Evolutionary conservation across 2,329 filamentous ascomycete genomes (phyloP).

Genomic region (Xylaria hypoxylon): DNA sequence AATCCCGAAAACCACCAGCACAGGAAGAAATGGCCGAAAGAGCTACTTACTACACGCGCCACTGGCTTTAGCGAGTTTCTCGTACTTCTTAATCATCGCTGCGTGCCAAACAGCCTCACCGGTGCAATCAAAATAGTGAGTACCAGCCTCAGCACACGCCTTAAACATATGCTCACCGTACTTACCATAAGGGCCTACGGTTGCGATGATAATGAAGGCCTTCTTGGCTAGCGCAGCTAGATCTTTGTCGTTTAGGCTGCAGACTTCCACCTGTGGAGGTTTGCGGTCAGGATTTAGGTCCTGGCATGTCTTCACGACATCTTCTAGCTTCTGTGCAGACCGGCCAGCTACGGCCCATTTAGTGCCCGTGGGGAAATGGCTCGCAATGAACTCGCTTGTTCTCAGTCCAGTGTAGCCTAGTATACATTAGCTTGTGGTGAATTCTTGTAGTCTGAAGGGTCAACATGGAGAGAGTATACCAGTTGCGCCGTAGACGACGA

Average conservation of each 20-base stretch:
- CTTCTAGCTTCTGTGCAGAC: conserved; percentile 68
- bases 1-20: neutral
- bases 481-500: conserved; percentile 69
- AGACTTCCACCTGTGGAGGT: conserved; percentile 63
- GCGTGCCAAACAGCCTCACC: conserved; percentile 69
- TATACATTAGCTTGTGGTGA: conserved; percentile 19
- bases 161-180: conserved; percentile 70
- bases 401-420: conserved; percentile 50
- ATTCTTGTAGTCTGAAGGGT: neutral
- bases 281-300: conserved; percentile 74
- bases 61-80: conserved; percentile 61
- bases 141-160: conserved; percentile 71
- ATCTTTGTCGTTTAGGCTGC: conserved; percentile 59
- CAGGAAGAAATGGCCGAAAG: neutral
- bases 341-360: conserved; percentile 52
- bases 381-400: conserved; percentile 50
- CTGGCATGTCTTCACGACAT: conserved; percentile 74
- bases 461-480: conserved; percentile 53
- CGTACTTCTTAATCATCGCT: conserved; percentile 72
- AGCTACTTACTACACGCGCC: conserved; percentile 59
- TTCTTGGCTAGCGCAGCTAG: conserved; percentile 65
- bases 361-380: conserved; percentile 47
- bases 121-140: conserved; percentile 73
- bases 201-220: conserved; percentile 66
- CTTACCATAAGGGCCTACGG: conserved; percentile 68